Evolutionary conservation across 495 filamentous ascomycete genomes (phyloP).

Genomic region (Penicillium riverlandense): DNA sequence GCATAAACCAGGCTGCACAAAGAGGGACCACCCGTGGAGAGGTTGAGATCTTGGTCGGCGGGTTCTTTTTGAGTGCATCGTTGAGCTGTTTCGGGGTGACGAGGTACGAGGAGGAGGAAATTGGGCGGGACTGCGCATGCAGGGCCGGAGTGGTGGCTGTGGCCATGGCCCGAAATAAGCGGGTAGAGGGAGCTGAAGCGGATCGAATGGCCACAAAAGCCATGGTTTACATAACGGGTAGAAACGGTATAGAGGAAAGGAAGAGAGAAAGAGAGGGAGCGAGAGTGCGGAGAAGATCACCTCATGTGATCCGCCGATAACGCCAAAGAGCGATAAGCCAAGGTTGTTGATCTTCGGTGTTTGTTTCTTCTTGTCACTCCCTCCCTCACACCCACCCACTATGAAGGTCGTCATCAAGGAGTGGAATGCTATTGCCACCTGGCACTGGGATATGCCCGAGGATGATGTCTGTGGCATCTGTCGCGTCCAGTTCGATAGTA

Average conservation of each 20-base stretch:
- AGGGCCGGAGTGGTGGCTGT: constrained; percentile 10
- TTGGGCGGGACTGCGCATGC: constrained; percentile 27
- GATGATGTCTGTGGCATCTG: constrained; percentile 99
- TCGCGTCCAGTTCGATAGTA: constrained; percentile 94
- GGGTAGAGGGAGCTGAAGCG: constrained; percentile 19
- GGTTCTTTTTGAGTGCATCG: constrained; percentile 69
- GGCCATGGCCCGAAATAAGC: constrained; percentile 29
- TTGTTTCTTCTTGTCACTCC: not conserved
- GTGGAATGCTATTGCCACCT: constrained; percentile 91
- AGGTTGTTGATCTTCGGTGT: constrained; percentile 11
- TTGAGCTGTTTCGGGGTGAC: constrained; percentile 78
- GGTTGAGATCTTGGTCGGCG: constrained; percentile 64
- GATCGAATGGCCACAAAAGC: constrained; percentile 30
- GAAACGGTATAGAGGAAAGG: constrained; percentile 1
- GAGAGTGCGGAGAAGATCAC: constrained; percentile 13
- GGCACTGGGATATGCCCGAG: constrained; percentile 96
- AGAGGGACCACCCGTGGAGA: constrained; percentile 77
- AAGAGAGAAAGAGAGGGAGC: constrained; percentile 1
- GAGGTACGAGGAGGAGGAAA: constrained; percentile 68
- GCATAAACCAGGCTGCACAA: constrained; percentile 93
- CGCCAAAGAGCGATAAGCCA: constrained; percentile 23
- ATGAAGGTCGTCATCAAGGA: constrained; percentile 94
- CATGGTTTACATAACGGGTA: constrained; percentile 21
- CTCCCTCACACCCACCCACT: constrained; percentile 3
- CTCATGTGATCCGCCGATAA: constrained; percentile 3